A percentile compares a stretch with the other conserved stretches of the same genome.
Evolutionary conservation across 1,139 yeast species (phyloP).

Genomic region (Saccharomyces hybrid): DNA sequence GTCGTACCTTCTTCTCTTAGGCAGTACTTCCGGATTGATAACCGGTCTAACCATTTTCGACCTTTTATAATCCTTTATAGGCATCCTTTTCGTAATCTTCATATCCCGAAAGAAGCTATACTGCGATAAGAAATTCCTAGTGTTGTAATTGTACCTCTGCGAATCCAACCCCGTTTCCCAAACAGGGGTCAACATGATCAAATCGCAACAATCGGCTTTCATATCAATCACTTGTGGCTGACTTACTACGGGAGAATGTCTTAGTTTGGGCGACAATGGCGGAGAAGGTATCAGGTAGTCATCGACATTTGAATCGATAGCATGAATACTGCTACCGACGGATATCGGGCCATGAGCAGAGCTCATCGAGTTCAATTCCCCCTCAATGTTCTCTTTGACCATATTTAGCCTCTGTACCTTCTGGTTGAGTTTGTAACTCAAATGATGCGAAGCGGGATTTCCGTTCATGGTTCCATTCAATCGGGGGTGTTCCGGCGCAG

Average conservation of each 20-base stretch:
- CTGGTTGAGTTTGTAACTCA: not conserved
- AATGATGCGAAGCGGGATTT: not conserved
- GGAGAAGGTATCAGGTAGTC: slow-evolving; percentile 14
- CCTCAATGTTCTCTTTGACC: not conserved
- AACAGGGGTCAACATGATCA: slow-evolving; percentile 3
- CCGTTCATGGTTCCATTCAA: slow-evolving; percentile 1
- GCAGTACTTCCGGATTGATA: not conserved
- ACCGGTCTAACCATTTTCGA: not conserved
- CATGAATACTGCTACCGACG: not conserved
- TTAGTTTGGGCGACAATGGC: slow-evolving; percentile 12
- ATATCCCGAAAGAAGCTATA: slow-evolving; percentile 8
- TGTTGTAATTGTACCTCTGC: slow-evolving; percentile 4
- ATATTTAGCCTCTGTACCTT: not conserved
- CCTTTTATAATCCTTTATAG: not conserved
- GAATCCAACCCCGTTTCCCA: slow-evolving; percentile 7
- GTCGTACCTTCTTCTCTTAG: not conserved
- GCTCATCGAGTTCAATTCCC: not conserved
- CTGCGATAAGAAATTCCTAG: slow-evolving; percentile 7
- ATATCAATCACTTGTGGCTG: not conserved
- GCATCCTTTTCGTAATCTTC: not conserved
- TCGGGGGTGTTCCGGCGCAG: slow-evolving; percentile 13
- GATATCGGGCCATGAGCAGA: not conserved
- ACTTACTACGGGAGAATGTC: not conserved
- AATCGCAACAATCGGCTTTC: not conserved
- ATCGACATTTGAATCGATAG: slow-evolving; percentile 3